Base-by-base conservation (phyloP, 768 basidiomycete genomes). In the Arthromyces matolae region DNA sequence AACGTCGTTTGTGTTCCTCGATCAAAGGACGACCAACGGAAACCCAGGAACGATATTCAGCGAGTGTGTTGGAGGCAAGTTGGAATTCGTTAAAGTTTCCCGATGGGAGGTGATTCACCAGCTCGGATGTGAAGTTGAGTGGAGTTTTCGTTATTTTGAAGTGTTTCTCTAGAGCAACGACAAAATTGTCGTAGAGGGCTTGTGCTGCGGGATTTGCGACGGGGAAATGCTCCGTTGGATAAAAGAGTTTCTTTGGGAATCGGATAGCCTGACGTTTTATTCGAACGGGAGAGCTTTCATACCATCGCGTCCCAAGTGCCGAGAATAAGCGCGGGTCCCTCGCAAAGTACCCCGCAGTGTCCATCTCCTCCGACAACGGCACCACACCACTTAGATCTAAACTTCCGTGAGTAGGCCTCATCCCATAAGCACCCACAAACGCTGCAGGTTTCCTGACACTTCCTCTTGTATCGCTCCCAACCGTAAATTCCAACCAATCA, bases 381-480 rank as follows among this genome's bases (percentile, higher is more conserved):
- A 71, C 43, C 12, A 70, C 65, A 3, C 69, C 69, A 9, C 45
- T 53, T 53, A 70, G 27, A 44, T 66, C 64, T 45, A 67, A 45
- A 22, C 62, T 65, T 22, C 68, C 69, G 49, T 57, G 61, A 8
- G 60, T 61, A 24, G 70, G 69, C 13, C 70, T 50, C 12, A 70
- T 65, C 5, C 69, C 69, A 60, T 67, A 71, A 12, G 57, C 65
- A 1, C 70, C 70, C 9, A 69, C 68, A 32, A 69, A 43, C 37
- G 70, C 60, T 5, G 70, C 70, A n/a, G 70, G 70, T 38, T 68
- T 70, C 58, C 69, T 60, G 13, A 71, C 66, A 45, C 68, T 70
- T 1, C 70, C 70, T 36, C 68, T 54, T 13, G 70, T 71, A 58
- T 71, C 70, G 48, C 66, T 70, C 16, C 70, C 70, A 16, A 70